Evolutionary conservation across 768 basidiomycete genomes (phyloP), one percentile per base, ranked within the genome.

Genomic region (Mycena belliarum): DNA sequence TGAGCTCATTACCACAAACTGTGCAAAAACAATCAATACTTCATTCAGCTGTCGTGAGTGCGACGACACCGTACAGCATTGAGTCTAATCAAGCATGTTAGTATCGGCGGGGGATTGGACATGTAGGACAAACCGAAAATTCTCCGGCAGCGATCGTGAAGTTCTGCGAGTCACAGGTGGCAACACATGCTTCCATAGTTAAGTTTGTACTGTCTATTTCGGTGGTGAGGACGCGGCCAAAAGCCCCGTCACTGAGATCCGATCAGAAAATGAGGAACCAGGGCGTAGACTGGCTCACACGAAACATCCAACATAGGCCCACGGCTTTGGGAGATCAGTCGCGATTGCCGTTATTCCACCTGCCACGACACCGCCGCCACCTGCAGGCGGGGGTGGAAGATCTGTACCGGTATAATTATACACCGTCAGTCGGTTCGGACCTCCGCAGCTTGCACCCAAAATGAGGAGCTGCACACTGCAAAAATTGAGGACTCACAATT

Each of bases 1-100:
- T 74, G 45, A 93, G 73, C 12, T 75, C 71, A 66, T 91, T 78
- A 3, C 89, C 90, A 63, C 93, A 95, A 72, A 85, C 88, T 89
- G 54, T 12, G 29, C 6, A 29, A 41, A 37, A 2, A 28, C 33
- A 53, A 44, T 35, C 33, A 18, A 78, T n/a, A 16, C 20, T 12
- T 23, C 6, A 7, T 33, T 5, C 15, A 29, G 12, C n/a, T 28
- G 5, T 18, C 38, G n/a, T n/a, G n/a, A 10, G 11, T 21, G 26
- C 6, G 8, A 35, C 24, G 5, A n/a, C 25, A 8, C 16, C 57
- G 7, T 67, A 82, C 81, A 79, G 70, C 78, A 83, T 68, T 81
- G 52, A 9, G 49, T 29, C 59, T 41, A 61, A 38, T 24, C 18
- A 61, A 56, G 6, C 42, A 28, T 37, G 21, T 28, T 4, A 32